phyloP scores from a whole-genome alignment of 257 asterid genomes.

The Capsicum rhomboideum region DNA sequence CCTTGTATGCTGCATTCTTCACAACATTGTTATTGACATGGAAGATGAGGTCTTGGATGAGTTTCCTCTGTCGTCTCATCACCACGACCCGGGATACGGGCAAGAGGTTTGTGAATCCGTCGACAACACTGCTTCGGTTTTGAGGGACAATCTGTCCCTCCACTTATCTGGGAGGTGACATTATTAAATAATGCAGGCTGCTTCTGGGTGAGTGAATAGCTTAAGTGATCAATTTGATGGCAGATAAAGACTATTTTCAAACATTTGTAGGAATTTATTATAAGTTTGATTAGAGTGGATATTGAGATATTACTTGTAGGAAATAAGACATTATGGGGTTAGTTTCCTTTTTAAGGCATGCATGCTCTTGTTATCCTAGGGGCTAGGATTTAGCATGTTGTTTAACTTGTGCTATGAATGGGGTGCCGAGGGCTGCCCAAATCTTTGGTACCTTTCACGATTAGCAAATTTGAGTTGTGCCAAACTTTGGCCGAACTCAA shows the following conservation, averaged over 20 bases:
- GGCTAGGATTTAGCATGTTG: neutral
- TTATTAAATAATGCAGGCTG: neutral
- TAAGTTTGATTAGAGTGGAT: neutral
- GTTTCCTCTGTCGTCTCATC: slow-evolving; percentile 16
- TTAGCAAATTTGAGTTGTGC: neutral
- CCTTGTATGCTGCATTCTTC: slow-evolving; percentile 82
- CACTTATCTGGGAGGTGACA: slow-evolving; percentile 32
- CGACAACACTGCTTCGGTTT: slow-evolving; percentile 29
- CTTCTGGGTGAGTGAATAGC: neutral
- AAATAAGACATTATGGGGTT: neutral
- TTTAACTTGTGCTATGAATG: neutral
- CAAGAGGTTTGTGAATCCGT: slow-evolving; percentile 44
- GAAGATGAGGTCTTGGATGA: slow-evolving; percentile 45
- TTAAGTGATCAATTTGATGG: neutral
- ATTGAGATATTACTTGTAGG: neutral
- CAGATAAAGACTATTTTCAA: neutral
- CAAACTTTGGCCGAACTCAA: neutral
- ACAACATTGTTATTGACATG: slow-evolving; percentile 75
- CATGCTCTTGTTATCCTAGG: neutral
- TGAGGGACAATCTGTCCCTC: slow-evolving; percentile 44
- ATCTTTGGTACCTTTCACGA: neutral
- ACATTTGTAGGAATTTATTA: neutral
- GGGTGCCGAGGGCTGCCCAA: neutral
- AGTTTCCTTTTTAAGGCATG: neutral
- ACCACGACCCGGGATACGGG: slow-evolving; percentile 55